These are phyloP conservation scores for Acanthamoeba triangularis DNA, from an alignment of 208 protist species.

Conservation along the genomic window DNA sequence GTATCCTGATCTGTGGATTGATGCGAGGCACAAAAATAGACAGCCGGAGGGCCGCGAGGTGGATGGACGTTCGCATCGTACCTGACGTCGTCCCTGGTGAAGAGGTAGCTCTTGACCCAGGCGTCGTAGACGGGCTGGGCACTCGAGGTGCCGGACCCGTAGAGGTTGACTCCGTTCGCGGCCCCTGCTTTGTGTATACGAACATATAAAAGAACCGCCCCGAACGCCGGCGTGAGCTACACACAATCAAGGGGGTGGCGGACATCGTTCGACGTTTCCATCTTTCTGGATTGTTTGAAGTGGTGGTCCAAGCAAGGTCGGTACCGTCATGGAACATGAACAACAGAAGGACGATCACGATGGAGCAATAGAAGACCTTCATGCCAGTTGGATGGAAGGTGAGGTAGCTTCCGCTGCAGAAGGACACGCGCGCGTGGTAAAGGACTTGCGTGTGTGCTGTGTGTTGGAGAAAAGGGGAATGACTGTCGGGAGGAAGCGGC, in stretches of 20 bases:
- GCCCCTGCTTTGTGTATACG: background rate
- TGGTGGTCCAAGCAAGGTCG: too few relatives aligned
- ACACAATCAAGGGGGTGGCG: too few relatives aligned
- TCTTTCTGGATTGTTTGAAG: too few relatives aligned
- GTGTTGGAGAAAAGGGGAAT: too few relatives aligned
- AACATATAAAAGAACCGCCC: background rate
- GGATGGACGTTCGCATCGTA: background rate
- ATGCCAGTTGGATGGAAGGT: too few relatives aligned
- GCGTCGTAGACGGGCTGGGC: background rate
- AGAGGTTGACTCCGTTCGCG: background rate
- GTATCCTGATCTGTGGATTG: too few relatives aligned
- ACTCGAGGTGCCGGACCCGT: background rate
- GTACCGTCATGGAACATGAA: background rate
- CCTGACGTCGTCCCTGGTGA: conserved; percentile 8
- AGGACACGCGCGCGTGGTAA: too few relatives aligned
- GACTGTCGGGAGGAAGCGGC: too few relatives aligned
- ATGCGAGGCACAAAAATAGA: background rate
- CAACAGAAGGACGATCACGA: background rate
- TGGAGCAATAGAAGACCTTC: background rate
- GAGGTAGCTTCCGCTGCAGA: too few relatives aligned
- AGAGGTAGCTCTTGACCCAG: conserved; percentile 19
- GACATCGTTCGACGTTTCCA: too few relatives aligned
- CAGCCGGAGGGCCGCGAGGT: too few relatives aligned
- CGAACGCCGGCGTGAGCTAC: background rate
- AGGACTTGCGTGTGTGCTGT: too few relatives aligned